These are phyloP conservation scores for Grammothele lineata DNA, from an alignment of 768 basidiomycete species.

Conservation along the genomic window DNA sequence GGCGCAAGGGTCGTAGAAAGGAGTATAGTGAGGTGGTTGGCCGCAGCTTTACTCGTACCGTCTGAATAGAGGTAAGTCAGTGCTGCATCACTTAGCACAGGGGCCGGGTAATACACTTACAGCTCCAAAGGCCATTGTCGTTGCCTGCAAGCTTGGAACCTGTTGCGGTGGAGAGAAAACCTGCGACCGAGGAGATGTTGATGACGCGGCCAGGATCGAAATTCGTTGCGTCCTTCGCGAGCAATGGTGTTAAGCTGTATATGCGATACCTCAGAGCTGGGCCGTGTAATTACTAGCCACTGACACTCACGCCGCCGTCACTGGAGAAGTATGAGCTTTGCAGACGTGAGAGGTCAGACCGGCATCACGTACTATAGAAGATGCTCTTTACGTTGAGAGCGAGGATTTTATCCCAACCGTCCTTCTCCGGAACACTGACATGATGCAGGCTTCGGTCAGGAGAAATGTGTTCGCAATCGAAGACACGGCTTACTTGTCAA, in stretches of 20 bases:
- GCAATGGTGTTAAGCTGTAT: slow-evolving; percentile 49
- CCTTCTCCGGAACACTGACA: slow-evolving; percentile 66
- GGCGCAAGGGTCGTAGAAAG: slow-evolving; percentile 63
- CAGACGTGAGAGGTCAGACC: background rate
- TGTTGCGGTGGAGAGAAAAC: slow-evolving; percentile 50
- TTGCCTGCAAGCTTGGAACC: slow-evolving; percentile 41
- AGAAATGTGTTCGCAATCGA: background rate
- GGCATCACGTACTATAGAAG: slow-evolving; percentile 60
- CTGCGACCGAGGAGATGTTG: slow-evolving; percentile 74
- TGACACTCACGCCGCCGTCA: slow-evolving; percentile 50
- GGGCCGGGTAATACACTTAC: slow-evolving; percentile 49
- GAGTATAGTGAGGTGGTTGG: slow-evolving; percentile 75
- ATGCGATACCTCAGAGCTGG: too few species aligned
- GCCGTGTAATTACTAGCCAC: too few species aligned
- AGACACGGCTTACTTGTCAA: slow-evolving; percentile 35
- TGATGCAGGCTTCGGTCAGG: background rate
- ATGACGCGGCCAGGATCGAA: slow-evolving; percentile 71
- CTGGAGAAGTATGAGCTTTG: slow-evolving; percentile 24
- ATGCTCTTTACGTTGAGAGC: slow-evolving; percentile 82
- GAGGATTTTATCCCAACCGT: slow-evolving; percentile 84
- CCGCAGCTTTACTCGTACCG: slow-evolving; percentile 80
- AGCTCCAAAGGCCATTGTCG: slow-evolving; percentile 74
- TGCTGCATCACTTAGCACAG: background rate
- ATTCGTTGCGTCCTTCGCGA: slow-evolving; percentile 61
- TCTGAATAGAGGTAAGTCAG: too few species aligned